A percentile compares a stretch with the other conserved stretches of the same genome.
Conservation (phyloP, 106 monocot species). For the Dioscorea zingiberensis region DNA sequence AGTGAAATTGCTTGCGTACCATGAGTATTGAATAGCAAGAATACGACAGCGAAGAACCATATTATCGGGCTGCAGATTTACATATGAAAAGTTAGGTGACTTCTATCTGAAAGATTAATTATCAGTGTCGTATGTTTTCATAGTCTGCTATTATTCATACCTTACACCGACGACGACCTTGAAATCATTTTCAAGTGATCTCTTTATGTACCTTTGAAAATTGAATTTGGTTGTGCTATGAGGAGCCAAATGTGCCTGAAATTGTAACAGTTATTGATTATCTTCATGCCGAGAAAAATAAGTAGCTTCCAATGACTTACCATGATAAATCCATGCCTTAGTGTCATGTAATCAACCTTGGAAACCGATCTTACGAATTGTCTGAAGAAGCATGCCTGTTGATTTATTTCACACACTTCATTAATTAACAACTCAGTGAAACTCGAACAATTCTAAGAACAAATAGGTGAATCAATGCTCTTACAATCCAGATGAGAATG, state of each 20-base stretch:
- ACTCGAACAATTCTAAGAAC: too few relatives aligned
- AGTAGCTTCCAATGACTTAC: too few relatives aligned
- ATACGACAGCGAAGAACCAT: constrained; percentile 19
- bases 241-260: constrained; percentile 25
- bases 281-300: too few relatives aligned
- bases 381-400: too few relatives aligned
- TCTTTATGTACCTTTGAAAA: constrained; percentile 25
- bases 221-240: constrained; percentile 16
- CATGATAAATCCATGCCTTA: too few relatives aligned
- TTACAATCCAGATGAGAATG: constrained; percentile 38
- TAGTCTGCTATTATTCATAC: constrained; percentile 3
- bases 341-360: too few relatives aligned
- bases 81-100: not conserved
- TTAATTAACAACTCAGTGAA: too few relatives aligned
- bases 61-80: constrained; percentile 14
- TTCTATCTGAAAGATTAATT: not conserved
- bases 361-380: too few relatives aligned
- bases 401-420: too few relatives aligned
- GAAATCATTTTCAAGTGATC: constrained; percentile 24
- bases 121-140: too few relatives aligned
- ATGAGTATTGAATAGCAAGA: constrained; percentile 25
- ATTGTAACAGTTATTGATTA: not conserved
- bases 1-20: constrained; percentile 1
- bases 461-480: not conserved
- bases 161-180: constrained; percentile 21